Base-by-base conservation (phyloP, 2,329 filamentous ascomycete genomes). In the Pseudogymnoascus sp. region DNA sequence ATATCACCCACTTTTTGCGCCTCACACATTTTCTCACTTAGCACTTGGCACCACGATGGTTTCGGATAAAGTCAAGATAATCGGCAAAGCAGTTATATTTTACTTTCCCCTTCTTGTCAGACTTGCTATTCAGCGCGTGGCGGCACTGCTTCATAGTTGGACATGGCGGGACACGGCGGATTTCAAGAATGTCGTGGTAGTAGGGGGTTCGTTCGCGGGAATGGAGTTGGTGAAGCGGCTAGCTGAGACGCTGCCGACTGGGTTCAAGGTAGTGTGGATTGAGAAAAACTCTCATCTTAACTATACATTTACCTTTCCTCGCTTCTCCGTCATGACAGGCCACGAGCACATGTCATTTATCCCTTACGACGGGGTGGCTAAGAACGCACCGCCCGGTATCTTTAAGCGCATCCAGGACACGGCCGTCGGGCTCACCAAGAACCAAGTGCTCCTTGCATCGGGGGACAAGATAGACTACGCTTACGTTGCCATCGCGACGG, bases 241-340 rank as follows among this genome's bases (percentile, higher is more conserved):
- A 0, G 69, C 73, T 2, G 70, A 76, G 24, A 72, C 75, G 0
- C 64, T 81, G 0, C 78, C 78, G 0, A 75, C 75, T 0, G 77
- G 78, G 2, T 81, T 77, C 64, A 70, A 75, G 59, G 77, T 82
- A 1, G 66, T 82, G 0, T 66, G 82, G 4, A 71, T 83, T 28
- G 81, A 84, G 65, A 79, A 77, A 61, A 81, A 82, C 63, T 78
- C 76, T 7, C 81, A 83, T 69, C 79, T 83, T 64, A 78, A 83
- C 63, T 80, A 78, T 61, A 72, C 77, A 0, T 84, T 79, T 68
- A 72, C 72, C 4, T 81, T 83, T 65, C 81, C 81, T 0, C 73
- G 81, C 7, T 81, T 78, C 60, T 75, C 74, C 2, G 77, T 82
- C 4, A 67, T 81, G 0, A 65, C 69, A 2, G 76, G 73, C 2